These are phyloP conservation scores for Tulasnella sp. DNA, from an alignment of 768 basidiomycete species.

Conservation along the genomic window DNA sequence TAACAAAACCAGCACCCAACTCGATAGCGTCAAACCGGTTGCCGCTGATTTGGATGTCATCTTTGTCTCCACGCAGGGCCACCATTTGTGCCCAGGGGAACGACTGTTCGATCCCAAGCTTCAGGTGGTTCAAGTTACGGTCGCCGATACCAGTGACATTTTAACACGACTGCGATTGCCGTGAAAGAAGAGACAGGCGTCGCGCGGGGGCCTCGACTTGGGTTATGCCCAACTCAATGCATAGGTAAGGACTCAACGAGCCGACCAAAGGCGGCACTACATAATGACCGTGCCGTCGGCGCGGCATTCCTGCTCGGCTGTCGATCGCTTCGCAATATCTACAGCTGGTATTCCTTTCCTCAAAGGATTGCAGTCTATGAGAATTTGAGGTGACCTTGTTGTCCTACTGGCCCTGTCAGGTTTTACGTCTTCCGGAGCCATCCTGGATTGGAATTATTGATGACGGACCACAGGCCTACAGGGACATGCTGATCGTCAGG, in stretches of 20 bases:
- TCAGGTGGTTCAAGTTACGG: constrained; percentile 70
- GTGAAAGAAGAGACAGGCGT: constrained; percentile 44
- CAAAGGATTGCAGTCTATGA: constrained; percentile 40
- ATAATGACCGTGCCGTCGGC: constrained; percentile 60
- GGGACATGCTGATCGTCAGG: neutral
- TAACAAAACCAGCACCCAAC: constrained; percentile 50
- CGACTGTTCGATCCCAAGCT: constrained; percentile 61
- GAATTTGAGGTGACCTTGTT: constrained; percentile 46
- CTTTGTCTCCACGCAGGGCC: constrained; percentile 48
- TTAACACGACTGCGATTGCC: constrained; percentile 60
- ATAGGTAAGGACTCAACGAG: constrained; percentile 49
- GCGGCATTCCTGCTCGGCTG: constrained; percentile 52
- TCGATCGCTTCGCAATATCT: constrained; percentile 43
- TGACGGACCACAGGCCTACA: neutral
- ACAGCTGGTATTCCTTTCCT: constrained; percentile 38
- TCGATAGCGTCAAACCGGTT: constrained; percentile 68
- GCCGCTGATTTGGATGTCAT: constrained; percentile 54
- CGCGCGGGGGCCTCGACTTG: neutral
- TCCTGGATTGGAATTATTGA: neutral
- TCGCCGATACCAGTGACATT: constrained; percentile 74
- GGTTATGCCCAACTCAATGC: neutral
- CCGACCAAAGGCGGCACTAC: constrained; percentile 75
- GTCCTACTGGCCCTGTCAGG: constrained; percentile 47
- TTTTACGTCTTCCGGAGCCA: constrained; percentile 4
- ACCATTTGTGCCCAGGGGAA: constrained; percentile 62